Percentiles rank a stretch among this genome's conserved stretches.
Conservation (phyloP, 768 basidiomycete species). For the Suillus clintonianus region DNA sequence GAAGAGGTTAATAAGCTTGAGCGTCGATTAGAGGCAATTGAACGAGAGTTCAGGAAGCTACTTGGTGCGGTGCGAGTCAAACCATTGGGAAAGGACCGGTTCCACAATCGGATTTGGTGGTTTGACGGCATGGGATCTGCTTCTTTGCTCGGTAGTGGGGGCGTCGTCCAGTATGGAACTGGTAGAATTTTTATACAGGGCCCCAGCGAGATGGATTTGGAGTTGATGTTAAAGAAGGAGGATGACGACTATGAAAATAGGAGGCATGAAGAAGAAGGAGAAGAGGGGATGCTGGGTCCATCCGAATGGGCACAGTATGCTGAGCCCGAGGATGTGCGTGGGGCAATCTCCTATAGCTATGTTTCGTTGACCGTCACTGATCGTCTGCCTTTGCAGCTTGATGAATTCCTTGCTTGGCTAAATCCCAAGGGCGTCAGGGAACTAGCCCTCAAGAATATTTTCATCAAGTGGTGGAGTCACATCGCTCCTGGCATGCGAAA, state of each 20-base stretch:
- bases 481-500: conserved; percentile 78
- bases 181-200: conserved; percentile 94
- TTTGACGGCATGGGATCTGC: conserved; percentile 94
- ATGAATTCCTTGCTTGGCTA: conserved; percentile 84
- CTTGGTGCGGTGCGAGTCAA: conserved; percentile 84
- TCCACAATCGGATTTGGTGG: conserved; percentile 98
- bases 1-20: conserved; percentile 88
- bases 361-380: conserved; percentile 10
- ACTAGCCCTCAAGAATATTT: conserved; percentile 68
- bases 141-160: conserved; percentile 76
- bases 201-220: conserved; percentile 78
- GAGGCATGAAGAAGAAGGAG: conserved; percentile 78
- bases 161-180: conserved; percentile 80
- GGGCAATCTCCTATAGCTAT: background rate
- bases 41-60: conserved; percentile 91
- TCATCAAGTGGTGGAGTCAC: conserved; percentile 85
- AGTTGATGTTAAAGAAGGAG: conserved; percentile 61
- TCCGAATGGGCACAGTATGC: conserved; percentile 93
- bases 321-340: conserved; percentile 80
- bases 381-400: conserved; percentile 51
- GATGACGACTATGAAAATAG: conserved; percentile 57
- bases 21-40: conserved; percentile 80
- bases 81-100: conserved; percentile 89
- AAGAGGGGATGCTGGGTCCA: conserved; percentile 66
- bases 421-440: conserved; percentile 92